Evolutionary conservation across 768 basidiomycete species (phyloP), one percentile per base, ranked within the genome.

Genomic region (Heimioporus sp.): DNA sequence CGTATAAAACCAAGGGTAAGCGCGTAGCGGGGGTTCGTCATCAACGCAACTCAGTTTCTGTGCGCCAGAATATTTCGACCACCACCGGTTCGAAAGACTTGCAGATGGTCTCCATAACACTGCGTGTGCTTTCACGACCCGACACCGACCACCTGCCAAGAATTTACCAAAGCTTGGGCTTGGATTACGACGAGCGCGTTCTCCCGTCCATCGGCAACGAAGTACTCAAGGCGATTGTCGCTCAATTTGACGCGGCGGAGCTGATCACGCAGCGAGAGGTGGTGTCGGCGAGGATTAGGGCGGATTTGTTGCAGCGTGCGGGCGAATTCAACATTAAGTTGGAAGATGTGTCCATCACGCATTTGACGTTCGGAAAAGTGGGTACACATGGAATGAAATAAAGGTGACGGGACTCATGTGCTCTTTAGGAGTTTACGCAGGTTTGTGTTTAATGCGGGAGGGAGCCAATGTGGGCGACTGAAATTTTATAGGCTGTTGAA

Each of bases 141-240:
- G 94, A 98, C 72, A 82, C 87, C 34, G 73, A 80, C 30, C 91
- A 96, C 68, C 78, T 99, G 24, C 67, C 96, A 17, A 91, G 84
- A 74, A 96, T 99, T 66, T 99, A 99, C 76, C 92, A 97, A 73
- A 86, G 80, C 62, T 80, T 99, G 51, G 97, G 97, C 41, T 69
- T 91, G 71, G 97, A 98, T 70, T 99, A 98, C 68, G 97, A 98
- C 71, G 97, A 99, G 76, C 85, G 97, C 61, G 95, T 98, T 0
- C 76, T 98, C 30, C 96, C 96, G 4, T 97, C 95, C 40, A 95
- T 98, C 65, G 96, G 94, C 36, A 98, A 98, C 62, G 96, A 98
- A 74, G 96, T 99, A 12, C 67, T 99, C 58, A 99, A 99, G 75
- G 91, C 89, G 57, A 98, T 97, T 53, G 97, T 99, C 1, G 97